Base-by-base conservation (phyloP, 2,329 filamentous ascomycete species). In the Botrytis hyacinthi region DNA sequence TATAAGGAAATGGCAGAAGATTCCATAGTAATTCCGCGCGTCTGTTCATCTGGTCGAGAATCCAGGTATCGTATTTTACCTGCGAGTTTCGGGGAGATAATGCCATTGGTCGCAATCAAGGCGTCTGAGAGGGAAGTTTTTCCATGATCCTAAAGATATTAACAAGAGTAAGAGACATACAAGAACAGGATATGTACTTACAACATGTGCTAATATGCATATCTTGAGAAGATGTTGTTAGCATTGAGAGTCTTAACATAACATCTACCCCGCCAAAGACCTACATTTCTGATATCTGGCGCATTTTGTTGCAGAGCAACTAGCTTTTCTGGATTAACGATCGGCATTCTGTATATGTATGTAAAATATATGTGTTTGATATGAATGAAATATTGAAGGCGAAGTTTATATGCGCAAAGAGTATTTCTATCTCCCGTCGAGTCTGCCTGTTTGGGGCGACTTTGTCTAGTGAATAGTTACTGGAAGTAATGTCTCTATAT, bases 21-120 rank as follows among this genome's bases (percentile, higher is more conserved):
- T 83, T 99, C 96, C 96, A 99, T 99, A n/a, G 96, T 99, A 81
- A 99, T 99, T 73, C 96, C 96, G 77, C 96, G 92, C 26, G 93
- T 88, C 84, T 99, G 96, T 83, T 99, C 96, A 83, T 99, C 96
- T 1, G 95, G 95, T 61, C 96, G 88, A 35, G 96, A 98, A 84
- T 99, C 96, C 74, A 99, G 90, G 81, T 98, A 99, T 77, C 96
- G 92, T 83, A 99, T 97, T 86, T 98, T 98, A 82, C 96, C 96
- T 73, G 96, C 96, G 80, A 98, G 87, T 82, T 98, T 98, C 73
- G 95, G 93, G 44, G 96, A 98, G 81, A 99, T 99, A 85, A 99
- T 98, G 85, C 96, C 96, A 88, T 99, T 99, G 77, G 96, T 98
- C 83, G 96, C 95, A 80, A 99, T 93, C 71, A 99, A 89, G 75